phyloP scores from a whole-genome alignment of 331 rosid genomes.

The Saraca asoca region DNA sequence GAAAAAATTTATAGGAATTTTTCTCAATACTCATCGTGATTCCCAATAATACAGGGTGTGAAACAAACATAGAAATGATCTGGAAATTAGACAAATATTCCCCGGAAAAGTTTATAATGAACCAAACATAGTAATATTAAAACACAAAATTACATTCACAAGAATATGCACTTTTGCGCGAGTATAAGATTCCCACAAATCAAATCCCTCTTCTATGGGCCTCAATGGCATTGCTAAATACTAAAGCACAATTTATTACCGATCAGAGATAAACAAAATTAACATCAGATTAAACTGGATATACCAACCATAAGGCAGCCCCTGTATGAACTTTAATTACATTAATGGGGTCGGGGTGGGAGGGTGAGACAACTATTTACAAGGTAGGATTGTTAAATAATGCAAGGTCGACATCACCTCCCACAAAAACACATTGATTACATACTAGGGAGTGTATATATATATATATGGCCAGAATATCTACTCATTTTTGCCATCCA shows the following conservation, averaged over 20 bases:
- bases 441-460: conserved; percentile 36
- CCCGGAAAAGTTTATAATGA: no score
- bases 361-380: conserved; percentile 48
- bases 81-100: no score
- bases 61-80: no score
- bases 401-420: conserved; percentile 45
- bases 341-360: conserved; percentile 40
- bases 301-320: conserved; percentile 25
- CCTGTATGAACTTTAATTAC: conserved; percentile 48
- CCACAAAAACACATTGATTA: conserved; percentile 35
- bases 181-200: no score
- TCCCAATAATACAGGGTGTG: no score
- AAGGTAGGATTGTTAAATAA: conserved; percentile 44
- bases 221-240: no score
- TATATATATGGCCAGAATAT: conserved; percentile 35
- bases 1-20: no score
- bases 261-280: conserved; percentile 28
- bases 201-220: no score
- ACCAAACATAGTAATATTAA: no score
- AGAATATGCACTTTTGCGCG: no score
- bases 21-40: no score
- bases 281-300: conserved; percentile 32
- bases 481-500: conserved; percentile 52
- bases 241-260: conserved; percentile 18
- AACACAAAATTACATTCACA: no score